Evolutionary conservation across 768 basidiomycete genomes (phyloP), one percentile per base, ranked within the genome.

Genomic region (Auricularia sp.): DNA sequence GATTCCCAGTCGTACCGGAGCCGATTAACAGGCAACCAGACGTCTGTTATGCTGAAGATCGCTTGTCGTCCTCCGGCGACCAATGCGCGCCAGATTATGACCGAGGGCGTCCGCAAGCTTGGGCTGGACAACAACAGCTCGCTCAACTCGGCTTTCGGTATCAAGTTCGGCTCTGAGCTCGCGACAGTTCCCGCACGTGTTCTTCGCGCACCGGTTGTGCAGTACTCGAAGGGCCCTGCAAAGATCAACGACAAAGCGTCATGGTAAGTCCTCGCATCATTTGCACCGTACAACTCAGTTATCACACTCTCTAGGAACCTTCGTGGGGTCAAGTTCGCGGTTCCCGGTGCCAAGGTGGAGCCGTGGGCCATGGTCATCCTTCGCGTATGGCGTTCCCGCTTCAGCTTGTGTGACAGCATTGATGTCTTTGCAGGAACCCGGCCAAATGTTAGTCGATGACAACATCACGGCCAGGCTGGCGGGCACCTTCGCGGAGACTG

Each of bases 221-320:
- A 76, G 2, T 93, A 93, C 70, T 63, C 72, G 2, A 78, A 74
- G 14, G 73, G 74, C 36, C 56, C 47, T 8, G 67, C 70, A 21
- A 63, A 72, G 3, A 80, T 84, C 5, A 74, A 69, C 42, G 82
- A 87, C 36, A 74, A 70, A 61, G 91, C 86, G 0, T 81, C 83
- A 44, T 93, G 91, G 91, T 92, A 92, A 66, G 85, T 91, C 80
- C 54, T 85, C 87, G 68, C 83, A 81, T 68, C 92, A 92, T 69
- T 75, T 83, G 2, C 74, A 71, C 33, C 87, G 6, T 59, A 29
- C 23, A 8, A 59, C 54, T 12, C 54, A 11, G 54, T n/a, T 56
- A n/a, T 16, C 18, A 10, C 11, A 59, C 21, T 2, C 81, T 33
- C 91, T 88, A 88, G 82, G 79, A 1, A 86, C 91, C 11, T 75